Base-by-base conservation (phyloP, 768 basidiomycete species). In the Pholiota conissans region DNA sequence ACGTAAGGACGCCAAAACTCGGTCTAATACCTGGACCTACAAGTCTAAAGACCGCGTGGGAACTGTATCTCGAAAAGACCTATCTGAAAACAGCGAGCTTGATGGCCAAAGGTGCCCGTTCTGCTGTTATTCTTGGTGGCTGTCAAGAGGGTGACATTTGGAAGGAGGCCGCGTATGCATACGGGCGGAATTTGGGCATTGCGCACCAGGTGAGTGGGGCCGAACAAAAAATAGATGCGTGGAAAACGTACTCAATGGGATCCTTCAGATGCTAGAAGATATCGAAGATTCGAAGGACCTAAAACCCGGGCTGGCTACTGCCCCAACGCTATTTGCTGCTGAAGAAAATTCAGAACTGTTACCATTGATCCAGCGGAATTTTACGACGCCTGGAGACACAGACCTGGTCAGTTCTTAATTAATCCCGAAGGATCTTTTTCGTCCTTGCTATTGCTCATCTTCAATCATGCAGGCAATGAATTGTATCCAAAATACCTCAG, bases 31-130 rank as follows among this genome's bases (percentile, higher is more conserved):
- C 62, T 39, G 71, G 71, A 18, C 72, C 73, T 52, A 65, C 58
- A 54, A 69, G 63, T 49, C 60, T 72, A 32, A 63, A 73, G 20
- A 82, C 83, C 14, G 81, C 82, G 59, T 93, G 91, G 90, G 81
- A 80, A 37, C 70, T 83, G 14, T 98, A 97, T 73, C 80, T 96
- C 52, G 68, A 67, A 53, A 74, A 72, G 56, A 69, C 73, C 7
- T 96, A 98, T 71, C 76, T 96, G 57, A 95, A 95, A 76, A 92
- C 92, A 11, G 94, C 95, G 11, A 91, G 89, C 69, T 72, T 97
- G 63, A 89, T 96, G 82, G 93, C 93, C 1, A 96, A 96, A 73
- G 85, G 84, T 16, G 86, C 90, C 4, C 81, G 95, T 20, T 89
- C 90, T 22, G 85, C 91, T 2, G 92, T 92, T 20, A 84, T 95